Base-by-base conservation (phyloP, 2,329 filamentous ascomycete species). In the Fusarium udum region DNA sequence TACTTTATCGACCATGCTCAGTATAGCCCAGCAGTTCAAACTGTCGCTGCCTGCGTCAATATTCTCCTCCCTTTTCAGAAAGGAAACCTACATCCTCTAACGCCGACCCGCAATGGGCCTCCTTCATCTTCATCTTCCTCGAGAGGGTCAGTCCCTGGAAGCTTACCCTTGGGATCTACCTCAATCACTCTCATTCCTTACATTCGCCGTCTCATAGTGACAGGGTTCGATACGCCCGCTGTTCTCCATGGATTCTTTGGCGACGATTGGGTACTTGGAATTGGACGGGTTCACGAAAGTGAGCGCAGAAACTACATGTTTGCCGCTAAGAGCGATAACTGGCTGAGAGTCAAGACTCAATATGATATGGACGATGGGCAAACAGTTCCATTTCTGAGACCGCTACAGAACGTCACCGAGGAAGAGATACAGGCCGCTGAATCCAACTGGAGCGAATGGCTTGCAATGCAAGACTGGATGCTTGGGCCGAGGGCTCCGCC, bases 401-500 rank as follows among this genome's bases (percentile, higher is more conserved):
- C 95, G 9, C 84, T 98, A n/a, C 91, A 93, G 77, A 89, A 91
- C 61, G 91, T 93, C 2, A 89, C 90, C 13, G 91, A 95, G 78
- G 89, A 90, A 28, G 96, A 98, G 84, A 93, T 98, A 70, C 89
- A 93, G 71, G 89, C 86, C 20, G 95, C 95, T 0, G 95, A 98
- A 83, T 88, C 89, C 70, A 91, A 88, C 67, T 99, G 96, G 96
- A 97, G 94, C 80, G 92, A 95, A 78, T 98, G 95, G 95, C 85
- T 98, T 37, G 94, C 94, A 18, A 97, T 98, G 94, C 94, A 97
- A 82, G 95, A 98, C 82, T 98, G 95, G 95, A 97, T 97, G 95
- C 85, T 98, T n/a, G 95, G 95, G 5, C 93, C 93, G 3, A 86
- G 93, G 69, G 92, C 92, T 37, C 93, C 92, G 37, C 62, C 64